These are phyloP conservation scores for Starmerella vaccinii DNA, from an alignment of 805 yeast species.

Conservation along the genomic window DNA sequence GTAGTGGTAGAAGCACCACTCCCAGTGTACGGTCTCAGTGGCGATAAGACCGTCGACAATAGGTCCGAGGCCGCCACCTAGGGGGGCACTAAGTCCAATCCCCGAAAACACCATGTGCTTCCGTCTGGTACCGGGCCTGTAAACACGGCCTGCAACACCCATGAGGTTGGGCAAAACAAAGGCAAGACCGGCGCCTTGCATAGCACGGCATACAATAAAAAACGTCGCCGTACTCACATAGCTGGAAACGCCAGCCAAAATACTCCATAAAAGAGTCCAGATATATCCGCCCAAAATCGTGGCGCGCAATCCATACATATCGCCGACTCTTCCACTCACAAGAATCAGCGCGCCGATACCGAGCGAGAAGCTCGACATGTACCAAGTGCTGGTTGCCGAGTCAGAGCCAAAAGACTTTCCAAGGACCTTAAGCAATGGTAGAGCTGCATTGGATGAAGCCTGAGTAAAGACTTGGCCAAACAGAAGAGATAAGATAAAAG, in stretches of 20 bases:
- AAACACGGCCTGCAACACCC: slow-evolving; percentile 41
- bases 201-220: slow-evolving; percentile 41
- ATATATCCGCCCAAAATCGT: slow-evolving; percentile 45
- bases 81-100: slow-evolving; percentile 54
- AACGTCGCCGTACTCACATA: slow-evolving; percentile 32
- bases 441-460: slow-evolving; percentile 18
- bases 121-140: slow-evolving; percentile 26
- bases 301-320: slow-evolving; percentile 52
- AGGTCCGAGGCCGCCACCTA: slow-evolving; percentile 51
- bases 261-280: slow-evolving; percentile 47
- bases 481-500: slow-evolving; percentile 34
- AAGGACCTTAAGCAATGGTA: slow-evolving; percentile 28
- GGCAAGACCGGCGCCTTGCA: slow-evolving; percentile 59
- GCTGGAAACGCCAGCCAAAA: slow-evolving; percentile 50
- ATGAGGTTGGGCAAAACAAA: slow-evolving; percentile 49
- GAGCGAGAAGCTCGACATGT: slow-evolving; percentile 59
- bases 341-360: slow-evolving; percentile 66
- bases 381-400: slow-evolving; percentile 41
- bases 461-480: slow-evolving; percentile 55
- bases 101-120: slow-evolving; percentile 48
- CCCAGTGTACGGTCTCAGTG: slow-evolving; percentile 21
- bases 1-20: slow-evolving; percentile 38
- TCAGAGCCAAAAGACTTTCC: slow-evolving; percentile 28
- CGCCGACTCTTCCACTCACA: slow-evolving; percentile 62
- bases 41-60: slow-evolving; percentile 32